phyloP scores from a whole-genome alignment of 23 red algal species.

The Cyanidiococcus yangmingshanensis region DNA sequence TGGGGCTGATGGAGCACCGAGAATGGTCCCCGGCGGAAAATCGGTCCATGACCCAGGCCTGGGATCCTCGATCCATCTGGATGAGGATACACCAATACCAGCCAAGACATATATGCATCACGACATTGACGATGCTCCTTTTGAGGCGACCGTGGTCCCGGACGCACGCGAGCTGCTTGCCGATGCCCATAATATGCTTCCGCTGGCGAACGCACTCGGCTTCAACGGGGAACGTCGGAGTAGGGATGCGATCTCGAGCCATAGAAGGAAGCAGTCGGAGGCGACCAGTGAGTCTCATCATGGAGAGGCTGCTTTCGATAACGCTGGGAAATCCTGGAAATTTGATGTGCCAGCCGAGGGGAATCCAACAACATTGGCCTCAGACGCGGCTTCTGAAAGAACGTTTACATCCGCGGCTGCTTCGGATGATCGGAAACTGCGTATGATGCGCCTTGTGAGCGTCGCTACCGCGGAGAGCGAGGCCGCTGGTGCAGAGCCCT shows the following conservation, averaged over 20 bases:
- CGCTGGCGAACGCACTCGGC: not conserved
- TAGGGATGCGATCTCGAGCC: not conserved
- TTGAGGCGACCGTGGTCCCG: not conserved
- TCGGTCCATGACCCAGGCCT: too few species aligned
- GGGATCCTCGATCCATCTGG: not conserved
- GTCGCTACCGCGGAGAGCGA: not conserved
- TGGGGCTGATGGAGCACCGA: too few species aligned
- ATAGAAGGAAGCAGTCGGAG: not conserved
- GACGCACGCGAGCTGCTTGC: not conserved
- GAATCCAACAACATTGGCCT: not conserved
- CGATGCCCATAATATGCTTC: not conserved
- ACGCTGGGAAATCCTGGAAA: not conserved
- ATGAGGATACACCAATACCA: not conserved
- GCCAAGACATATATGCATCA: slow-evolving; percentile 15
- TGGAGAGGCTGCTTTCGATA: not conserved
- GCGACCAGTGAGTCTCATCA: not conserved
- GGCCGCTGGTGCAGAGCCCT: not conserved
- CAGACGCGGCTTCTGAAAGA: not conserved
- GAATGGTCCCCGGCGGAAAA: too few species aligned
- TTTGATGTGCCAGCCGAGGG: not conserved
- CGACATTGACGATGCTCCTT: slow-evolving; percentile 4
- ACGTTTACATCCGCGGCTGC: too few species aligned
- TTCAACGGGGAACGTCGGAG: not conserved
- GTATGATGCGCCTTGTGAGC: not conserved
- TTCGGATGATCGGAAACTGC: not conserved